These are phyloP conservation scores for Haplosporangium sp. DNA, from an alignment of 371 early-diverging fungal species.

Conservation along the genomic window DNA sequence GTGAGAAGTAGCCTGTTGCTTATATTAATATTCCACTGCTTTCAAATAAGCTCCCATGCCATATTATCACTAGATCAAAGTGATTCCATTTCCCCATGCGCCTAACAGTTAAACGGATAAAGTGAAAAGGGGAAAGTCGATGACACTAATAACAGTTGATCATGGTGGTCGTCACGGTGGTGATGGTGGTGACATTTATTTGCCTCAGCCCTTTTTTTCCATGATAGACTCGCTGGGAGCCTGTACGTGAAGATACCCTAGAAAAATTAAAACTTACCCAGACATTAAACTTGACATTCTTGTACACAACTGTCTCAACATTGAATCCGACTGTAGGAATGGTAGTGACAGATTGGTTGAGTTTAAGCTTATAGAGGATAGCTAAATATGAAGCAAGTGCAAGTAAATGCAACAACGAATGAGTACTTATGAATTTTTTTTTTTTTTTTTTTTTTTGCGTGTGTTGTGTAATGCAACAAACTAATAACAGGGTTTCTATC, in stretches of 20 bases:
- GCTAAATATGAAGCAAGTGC: slow-evolving; percentile 58
- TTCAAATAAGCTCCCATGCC: not conserved
- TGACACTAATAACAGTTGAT: not conserved
- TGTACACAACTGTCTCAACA: slow-evolving; percentile 90
- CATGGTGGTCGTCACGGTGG: not conserved
- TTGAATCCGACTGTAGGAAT: slow-evolving; percentile 93
- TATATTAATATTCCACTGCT: too few species aligned
- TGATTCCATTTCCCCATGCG: not conserved
- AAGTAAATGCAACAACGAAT: not conserved
- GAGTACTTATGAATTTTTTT: not conserved
- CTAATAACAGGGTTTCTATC: not conserved
- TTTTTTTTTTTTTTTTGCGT: not conserved
- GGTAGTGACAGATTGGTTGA: slow-evolving; percentile 88
- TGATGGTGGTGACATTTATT: not conserved
- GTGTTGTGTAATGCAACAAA: slow-evolving; percentile 13
- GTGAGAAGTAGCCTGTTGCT: too few species aligned
- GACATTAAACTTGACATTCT: slow-evolving; percentile 92
- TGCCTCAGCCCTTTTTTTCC: not conserved
- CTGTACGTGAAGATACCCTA: not conserved
- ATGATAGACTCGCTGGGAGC: too few species aligned
- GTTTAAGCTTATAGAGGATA: slow-evolving; percentile 90
- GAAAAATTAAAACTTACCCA: slow-evolving; percentile 64
- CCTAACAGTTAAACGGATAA: slow-evolving; percentile 1
- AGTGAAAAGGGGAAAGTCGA: not conserved
- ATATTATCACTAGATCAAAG: not conserved